Conservation (phyloP, 1,284 basidiomycete genomes). For the Golubevia sp. region DNA sequence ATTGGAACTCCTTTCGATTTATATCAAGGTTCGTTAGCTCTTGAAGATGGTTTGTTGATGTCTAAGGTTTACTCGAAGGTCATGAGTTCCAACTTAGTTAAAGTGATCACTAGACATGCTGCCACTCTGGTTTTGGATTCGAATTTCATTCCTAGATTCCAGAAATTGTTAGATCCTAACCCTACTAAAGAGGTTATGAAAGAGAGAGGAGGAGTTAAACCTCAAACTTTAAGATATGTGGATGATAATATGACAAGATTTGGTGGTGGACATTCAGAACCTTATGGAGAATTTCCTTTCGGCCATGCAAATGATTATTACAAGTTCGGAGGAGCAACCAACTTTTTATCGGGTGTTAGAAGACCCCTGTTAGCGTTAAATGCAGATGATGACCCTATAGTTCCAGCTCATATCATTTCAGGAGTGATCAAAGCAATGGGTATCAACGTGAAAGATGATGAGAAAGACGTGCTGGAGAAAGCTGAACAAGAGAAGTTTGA, state of each 20-base stretch:
- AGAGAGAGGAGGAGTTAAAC: background rate
- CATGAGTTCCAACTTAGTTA: constrained; percentile 44
- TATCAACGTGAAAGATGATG: constrained; percentile 5
- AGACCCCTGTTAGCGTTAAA: constrained; percentile 48
- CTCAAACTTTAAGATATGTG: constrained; percentile 35
- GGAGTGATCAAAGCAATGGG: constrained; percentile 32
- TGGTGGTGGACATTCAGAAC: constrained; percentile 39
- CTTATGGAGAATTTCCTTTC: constrained; percentile 57
- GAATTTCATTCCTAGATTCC: constrained; percentile 28
- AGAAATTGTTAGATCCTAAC: constrained; percentile 27
- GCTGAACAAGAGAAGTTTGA: constrained; percentile 10
- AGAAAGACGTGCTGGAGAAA: constrained; percentile 3
- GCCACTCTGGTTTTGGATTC: constrained; percentile 42
- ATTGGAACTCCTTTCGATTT: constrained; percentile 55
- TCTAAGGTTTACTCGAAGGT: constrained; percentile 34
- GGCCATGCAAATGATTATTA: constrained; percentile 52
- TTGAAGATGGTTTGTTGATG: constrained; percentile 30
- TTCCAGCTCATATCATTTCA: constrained; percentile 25
- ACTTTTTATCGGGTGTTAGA: constrained; percentile 22
- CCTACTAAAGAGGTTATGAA: constrained; percentile 7
- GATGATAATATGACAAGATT: constrained; percentile 42
- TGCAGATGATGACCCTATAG: constrained; percentile 57
- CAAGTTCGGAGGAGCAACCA: constrained; percentile 23
- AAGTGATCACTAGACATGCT: constrained; percentile 33
- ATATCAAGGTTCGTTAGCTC: constrained; percentile 30